Conservation (phyloP, 2,329 filamentous ascomycete genomes). For the Penicillium sp. region DNA sequence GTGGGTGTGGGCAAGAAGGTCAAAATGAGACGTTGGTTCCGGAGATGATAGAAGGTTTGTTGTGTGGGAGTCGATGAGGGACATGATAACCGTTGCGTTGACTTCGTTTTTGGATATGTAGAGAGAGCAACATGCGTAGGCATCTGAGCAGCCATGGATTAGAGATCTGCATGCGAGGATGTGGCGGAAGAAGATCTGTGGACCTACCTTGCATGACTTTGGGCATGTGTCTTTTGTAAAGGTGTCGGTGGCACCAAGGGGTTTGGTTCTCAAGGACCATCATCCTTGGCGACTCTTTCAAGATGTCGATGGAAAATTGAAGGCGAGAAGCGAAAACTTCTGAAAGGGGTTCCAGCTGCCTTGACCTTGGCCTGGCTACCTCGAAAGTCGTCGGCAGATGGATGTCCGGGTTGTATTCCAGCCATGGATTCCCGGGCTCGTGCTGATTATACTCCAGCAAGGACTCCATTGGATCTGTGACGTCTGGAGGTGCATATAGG, state of each 20-base stretch:
- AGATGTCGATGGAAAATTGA: conserved; percentile 45
- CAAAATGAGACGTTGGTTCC: conserved; percentile 20
- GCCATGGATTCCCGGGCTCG: background rate
- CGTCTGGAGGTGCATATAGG: background rate
- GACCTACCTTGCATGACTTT: conserved; percentile 49
- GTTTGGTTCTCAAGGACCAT: conserved; percentile 53
- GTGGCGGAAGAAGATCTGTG: background rate
- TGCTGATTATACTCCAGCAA: background rate
- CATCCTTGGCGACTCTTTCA: conserved; percentile 42
- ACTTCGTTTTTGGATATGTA: conserved; percentile 50
- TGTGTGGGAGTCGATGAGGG: conserved; percentile 48
- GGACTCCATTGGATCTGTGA: background rate
- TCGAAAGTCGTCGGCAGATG: conserved; percentile 7
- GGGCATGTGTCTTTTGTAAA: conserved; percentile 55
- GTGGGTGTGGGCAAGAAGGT: conserved; percentile 47
- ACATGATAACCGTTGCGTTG: conserved; percentile 51
- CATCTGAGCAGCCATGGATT: conserved; percentile 41
- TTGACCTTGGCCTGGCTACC: conserved; percentile 7
- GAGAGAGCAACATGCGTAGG: conserved; percentile 53
- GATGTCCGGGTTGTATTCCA: background rate
- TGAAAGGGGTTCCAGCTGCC: conserved; percentile 12
- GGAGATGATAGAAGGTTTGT: conserved; percentile 44
- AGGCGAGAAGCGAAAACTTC: conserved; percentile 26
- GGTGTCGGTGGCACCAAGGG: conserved; percentile 54
- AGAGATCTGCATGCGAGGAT: background rate